Conservation (phyloP, 768 basidiomycete genomes). For the Erythrobasidium yunnanense region DNA sequence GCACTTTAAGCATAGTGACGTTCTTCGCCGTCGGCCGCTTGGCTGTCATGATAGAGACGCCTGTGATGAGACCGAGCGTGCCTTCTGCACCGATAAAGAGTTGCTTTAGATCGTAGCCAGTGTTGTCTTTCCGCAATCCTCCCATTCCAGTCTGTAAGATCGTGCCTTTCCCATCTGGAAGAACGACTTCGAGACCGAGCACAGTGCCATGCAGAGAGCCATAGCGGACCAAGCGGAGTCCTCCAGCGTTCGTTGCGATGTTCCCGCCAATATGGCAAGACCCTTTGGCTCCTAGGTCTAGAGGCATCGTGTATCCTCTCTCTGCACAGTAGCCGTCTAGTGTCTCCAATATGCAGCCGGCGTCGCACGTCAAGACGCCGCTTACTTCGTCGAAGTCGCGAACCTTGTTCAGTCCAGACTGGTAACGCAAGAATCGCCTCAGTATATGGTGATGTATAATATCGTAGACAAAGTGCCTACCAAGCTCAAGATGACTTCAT, state of each 20-base stretch:
- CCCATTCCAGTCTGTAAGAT: conserved; percentile 75
- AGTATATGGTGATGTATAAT: neutral
- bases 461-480: conserved; percentile 18
- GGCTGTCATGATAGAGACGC: conserved; percentile 86
- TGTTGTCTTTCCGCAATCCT: conserved; percentile 87
- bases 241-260: conserved; percentile 92
- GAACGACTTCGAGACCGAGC: conserved; percentile 85
- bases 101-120: conserved; percentile 95
- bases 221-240: conserved; percentile 84
- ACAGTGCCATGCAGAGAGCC: conserved; percentile 91
- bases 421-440: no score
- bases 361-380: conserved; percentile 77
- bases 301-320: conserved; percentile 85
- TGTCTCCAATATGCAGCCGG: conserved; percentile 82
- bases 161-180: conserved; percentile 71
- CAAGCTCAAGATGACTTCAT: conserved; percentile 70
- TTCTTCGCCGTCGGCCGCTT: conserved; percentile 62
- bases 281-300: conserved; percentile 39
- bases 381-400: conserved; percentile 46
- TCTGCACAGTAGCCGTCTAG: conserved; percentile 76
- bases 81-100: conserved; percentile 96
- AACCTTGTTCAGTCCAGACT: conserved; percentile 63
- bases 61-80: conserved; percentile 89
- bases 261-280: conserved; percentile 94
- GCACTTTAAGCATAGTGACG: conserved; percentile 81